Conservation (phyloP, 768 basidiomycete species). For the Ephemerocybe angulata region DNA sequence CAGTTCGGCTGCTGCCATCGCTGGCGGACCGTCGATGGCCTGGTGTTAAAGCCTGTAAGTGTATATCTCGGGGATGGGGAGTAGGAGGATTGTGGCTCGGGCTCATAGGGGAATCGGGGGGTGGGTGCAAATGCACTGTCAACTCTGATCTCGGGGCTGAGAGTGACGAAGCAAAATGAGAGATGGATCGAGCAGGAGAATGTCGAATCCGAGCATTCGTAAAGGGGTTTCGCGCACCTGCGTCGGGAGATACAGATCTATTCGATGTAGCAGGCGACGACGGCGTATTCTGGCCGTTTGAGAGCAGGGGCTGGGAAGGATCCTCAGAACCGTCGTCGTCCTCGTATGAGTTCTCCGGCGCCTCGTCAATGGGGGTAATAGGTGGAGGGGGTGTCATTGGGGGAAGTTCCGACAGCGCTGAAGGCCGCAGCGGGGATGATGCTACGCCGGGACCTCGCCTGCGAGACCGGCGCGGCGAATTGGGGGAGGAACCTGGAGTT, state of each 20-base stretch:
- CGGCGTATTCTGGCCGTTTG: constrained; percentile 15
- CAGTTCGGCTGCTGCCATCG: constrained; percentile 22
- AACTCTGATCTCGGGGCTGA: constrained; percentile 66
- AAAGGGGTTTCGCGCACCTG: constrained; percentile 86
- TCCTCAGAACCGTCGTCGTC: constrained; percentile 34
- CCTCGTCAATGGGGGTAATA: constrained; percentile 77
- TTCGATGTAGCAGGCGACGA: constrained; percentile 45
- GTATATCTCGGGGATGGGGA: constrained; percentile 80
- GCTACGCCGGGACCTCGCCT: constrained; percentile 51
- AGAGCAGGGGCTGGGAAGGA: constrained; percentile 23
- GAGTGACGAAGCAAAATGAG: constrained; percentile 58
- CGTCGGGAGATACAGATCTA: constrained; percentile 60
- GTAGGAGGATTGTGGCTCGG: constrained; percentile 78
- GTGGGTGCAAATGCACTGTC: constrained; percentile 68
- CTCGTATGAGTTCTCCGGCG: constrained; percentile 38
- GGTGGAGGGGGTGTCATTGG: constrained; percentile 57
- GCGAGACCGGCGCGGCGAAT: constrained; percentile 50
- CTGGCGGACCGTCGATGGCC: constrained; percentile 39
- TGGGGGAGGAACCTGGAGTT: constrained; percentile 44
- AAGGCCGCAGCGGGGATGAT: constrained; percentile 65
- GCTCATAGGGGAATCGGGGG: constrained; percentile 75
- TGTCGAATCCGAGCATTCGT: constrained; percentile 64
- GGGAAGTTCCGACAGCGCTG: constrained; percentile 38
- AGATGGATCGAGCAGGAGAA: constrained; percentile 40
- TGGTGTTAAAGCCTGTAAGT: constrained; percentile 58